These are phyloP conservation scores for Neopestalotiopsis clavispora DNA, from an alignment of 2,329 filamentous ascomycete species.

Conservation along the genomic window DNA sequence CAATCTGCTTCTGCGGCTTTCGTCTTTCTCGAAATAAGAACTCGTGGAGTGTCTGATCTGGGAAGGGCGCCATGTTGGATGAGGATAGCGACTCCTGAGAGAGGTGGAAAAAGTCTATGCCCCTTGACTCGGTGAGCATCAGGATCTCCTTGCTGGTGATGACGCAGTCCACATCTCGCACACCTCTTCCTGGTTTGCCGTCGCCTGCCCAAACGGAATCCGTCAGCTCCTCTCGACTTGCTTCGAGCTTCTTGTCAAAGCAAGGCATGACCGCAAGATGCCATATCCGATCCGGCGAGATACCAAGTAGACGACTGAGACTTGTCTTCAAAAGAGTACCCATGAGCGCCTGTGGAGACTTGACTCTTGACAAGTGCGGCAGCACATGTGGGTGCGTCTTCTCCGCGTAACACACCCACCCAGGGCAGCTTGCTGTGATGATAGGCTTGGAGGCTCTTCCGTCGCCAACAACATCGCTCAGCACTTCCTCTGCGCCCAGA, in stretches of 20 bases:
- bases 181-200: conserved; percentile 54
- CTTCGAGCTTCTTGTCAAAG: conserved; percentile 98
- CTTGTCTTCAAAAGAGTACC: conserved; percentile 90
- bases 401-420: conserved; percentile 98
- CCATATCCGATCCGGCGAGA: conserved; percentile 84
- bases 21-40: conserved; percentile 73
- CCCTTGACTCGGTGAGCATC: conserved; percentile 82
- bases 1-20: conserved; percentile 43
- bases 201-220: conserved; percentile 72
- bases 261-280: conserved; percentile 97
- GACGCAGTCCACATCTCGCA: conserved; percentile 95
- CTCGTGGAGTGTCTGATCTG: conserved; percentile 69
- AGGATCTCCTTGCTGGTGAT: conserved; percentile 96
- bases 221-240: conserved; percentile 89
- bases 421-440: conserved; percentile 89
- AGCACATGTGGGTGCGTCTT: conserved; percentile 96
- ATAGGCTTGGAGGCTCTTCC: conserved; percentile 57
- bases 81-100: conserved; percentile 60
- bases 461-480: conserved; percentile 40
- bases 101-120: conserved; percentile 76
- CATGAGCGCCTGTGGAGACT: conserved; percentile 91
- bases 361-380: conserved; percentile 87
- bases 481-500: conserved; percentile 74
- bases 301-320: conserved; percentile 72
- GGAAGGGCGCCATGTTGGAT: conserved; percentile 64